Evolutionary conservation across 1,284 basidiomycete species (phyloP).

Genomic region (Trametes versicolor): DNA sequence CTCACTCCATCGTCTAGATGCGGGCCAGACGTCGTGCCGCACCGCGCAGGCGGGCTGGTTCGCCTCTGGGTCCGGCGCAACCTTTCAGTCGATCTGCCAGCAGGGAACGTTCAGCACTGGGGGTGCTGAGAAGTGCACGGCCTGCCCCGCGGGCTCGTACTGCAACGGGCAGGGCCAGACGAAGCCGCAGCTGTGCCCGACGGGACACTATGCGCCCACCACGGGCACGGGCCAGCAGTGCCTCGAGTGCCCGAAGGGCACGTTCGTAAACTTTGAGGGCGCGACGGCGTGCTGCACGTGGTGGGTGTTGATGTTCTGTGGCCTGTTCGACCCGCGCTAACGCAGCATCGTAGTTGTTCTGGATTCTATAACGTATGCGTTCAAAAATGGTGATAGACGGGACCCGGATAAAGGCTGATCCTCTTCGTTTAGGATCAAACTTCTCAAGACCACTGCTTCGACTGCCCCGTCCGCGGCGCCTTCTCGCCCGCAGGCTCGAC

Average conservation of each 20-base stretch:
- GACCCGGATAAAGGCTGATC: neutral
- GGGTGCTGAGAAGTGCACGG: slow-evolving; percentile 25
- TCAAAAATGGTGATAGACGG: too few species aligned
- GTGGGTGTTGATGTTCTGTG: slow-evolving; percentile 16
- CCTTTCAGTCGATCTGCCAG: slow-evolving; percentile 24
- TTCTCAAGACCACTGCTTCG: slow-evolving; percentile 36
- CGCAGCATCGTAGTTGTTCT: slow-evolving; percentile 30
- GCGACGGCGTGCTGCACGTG: slow-evolving; percentile 39
- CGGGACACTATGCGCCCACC: slow-evolving; percentile 29
- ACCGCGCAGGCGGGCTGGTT: slow-evolving; percentile 30
- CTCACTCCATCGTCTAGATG: slow-evolving; percentile 10
- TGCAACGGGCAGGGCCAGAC: slow-evolving; percentile 32
- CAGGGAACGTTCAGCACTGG: slow-evolving; percentile 30
- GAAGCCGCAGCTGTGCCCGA: slow-evolving; percentile 24
- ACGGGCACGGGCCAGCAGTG: slow-evolving; percentile 29
- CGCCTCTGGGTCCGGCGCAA: slow-evolving; percentile 27
- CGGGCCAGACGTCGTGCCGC: slow-evolving; percentile 26
- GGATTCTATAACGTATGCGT: slow-evolving; percentile 36
- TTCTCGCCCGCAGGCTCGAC: slow-evolving; percentile 34
- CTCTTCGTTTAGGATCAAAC: slow-evolving; percentile 25
- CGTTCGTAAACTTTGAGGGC: slow-evolving; percentile 33
- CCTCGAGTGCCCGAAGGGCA: slow-evolving; percentile 34
- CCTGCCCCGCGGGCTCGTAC: slow-evolving; percentile 32
- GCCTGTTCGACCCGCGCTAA: neutral
- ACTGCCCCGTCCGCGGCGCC: slow-evolving; percentile 36